Evolutionary conservation across 2,329 filamentous ascomycete genomes (phyloP), one percentile per base, ranked within the genome.

Genomic region (Sphaceloma murrayae): DNA sequence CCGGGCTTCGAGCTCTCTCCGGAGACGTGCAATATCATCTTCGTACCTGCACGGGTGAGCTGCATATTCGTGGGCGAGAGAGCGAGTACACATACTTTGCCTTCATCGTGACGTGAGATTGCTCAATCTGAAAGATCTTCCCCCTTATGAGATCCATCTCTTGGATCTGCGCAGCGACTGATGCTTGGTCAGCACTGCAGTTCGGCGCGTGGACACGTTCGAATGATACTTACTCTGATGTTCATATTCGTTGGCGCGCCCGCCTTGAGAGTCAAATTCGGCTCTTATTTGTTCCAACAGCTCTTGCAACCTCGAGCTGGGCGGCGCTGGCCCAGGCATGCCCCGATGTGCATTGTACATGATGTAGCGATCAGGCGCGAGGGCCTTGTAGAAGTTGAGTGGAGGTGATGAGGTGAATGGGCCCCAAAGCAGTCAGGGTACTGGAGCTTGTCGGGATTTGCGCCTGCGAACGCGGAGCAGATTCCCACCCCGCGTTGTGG

Each of bases 101-200:
- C 70, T 96, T 96, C 58, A 95, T 78, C 43, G 77, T 78, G 56
- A 89, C 74, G 58, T 96, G 91, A 38, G 81, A 78, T 61, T 93
- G 87, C 64, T 98, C 91, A 63, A 98, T 78, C 55, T 85, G 78
- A 59, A 86, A 95, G 48, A 98, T 85, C 66, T 94, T 95, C 60
- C 88, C 82, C 51, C 88, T 76, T 39, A 98, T 86, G 58, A 94
- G 76, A 61, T 94, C 85, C 75, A 96, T 91, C 67, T 98, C 91
- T 58, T 89, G 82, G 52, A 95, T 82, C 63, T 98, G 91, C 39
- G 80, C 77, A 47, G 85, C 80, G 60, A 96, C 91, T 95, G 34
- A 18, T 8, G 9, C 4, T 14, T n/a, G n/a, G 13, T 19, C 16
- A 38, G 24, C 19, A 40, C 10, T 42, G 36, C n/a, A 5, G 7